Base-by-base conservation (phyloP, 2,329 filamentous ascomycete genomes). In the Ophiognomonia clavigignenti-juglandacearum region DNA sequence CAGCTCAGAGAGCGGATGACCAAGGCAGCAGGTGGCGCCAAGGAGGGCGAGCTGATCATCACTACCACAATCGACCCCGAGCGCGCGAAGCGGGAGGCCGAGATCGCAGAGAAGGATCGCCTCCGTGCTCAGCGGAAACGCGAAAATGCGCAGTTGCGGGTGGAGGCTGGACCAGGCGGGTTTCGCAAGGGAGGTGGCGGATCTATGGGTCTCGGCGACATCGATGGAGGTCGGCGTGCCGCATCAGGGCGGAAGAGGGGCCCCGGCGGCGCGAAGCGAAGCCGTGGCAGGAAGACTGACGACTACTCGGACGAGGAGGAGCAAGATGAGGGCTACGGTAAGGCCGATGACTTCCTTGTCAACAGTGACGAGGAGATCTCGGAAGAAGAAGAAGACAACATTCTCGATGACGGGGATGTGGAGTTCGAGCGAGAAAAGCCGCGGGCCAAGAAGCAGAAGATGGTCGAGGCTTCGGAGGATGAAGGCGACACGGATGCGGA, bases 291-390 rank as follows among this genome's bases (percentile, higher is more conserved):
- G 26, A 72, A 74, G 32, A 71, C 74, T 50, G 86, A 87, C 56
- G 86, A 88, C 51, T 86, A 91, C 57, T 88, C 88, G 8, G 87
- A 90, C 57, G 85, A 88, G 55, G 85, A 87, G 50, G 78, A 80
- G 26, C 71, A 71, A 38, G 75, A 75, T 26, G 85, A 91, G 54
- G 85, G 88, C 56, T 92, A 92, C 60, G 86, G 91, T 53, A 76
- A 85, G 60, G 85, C 85, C 27, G 87, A 92, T 59, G 87, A 85
- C 48, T 92, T 92, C 61, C 77, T 92, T 47, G 87, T 85, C 4
- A 74, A 74, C 4, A 89, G 84, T 57, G 86, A 89, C 54, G 85
- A 88, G 49, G 87, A 90, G 35, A 64, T 65, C 46, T 63, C 66
- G 35, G 80, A 78, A 34, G 80, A 77, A 6, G 77, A 74, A 43